These are phyloP conservation scores for Hippophae tibetana DNA, from an alignment of 306 rosid genomes.

Conservation along the genomic window DNA sequence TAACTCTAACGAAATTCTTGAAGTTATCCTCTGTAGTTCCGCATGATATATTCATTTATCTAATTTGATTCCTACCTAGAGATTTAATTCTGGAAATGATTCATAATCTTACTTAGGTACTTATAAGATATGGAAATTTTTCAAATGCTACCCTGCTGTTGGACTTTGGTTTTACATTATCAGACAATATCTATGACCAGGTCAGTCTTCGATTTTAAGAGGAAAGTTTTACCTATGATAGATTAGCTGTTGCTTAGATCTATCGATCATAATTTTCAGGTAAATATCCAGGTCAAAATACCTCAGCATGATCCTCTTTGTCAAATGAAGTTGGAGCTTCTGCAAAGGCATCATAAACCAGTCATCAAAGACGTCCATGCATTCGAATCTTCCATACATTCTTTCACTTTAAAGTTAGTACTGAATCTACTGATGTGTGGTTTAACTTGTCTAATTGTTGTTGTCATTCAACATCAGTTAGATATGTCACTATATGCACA, in stretches of 20 bases:
- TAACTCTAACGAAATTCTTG: no score
- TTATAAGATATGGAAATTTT: constrained; percentile 74
- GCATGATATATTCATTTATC: not conserved
- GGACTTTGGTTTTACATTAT: constrained; percentile 81
- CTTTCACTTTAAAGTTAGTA: constrained; percentile 61
- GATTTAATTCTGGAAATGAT: constrained; percentile 1
- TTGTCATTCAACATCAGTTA: not conserved
- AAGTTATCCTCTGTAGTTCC: not conserved
- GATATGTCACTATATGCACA: not conserved
- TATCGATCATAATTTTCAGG: constrained; percentile 27
- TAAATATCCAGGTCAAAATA: constrained; percentile 40
- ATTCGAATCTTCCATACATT: constrained; percentile 30
- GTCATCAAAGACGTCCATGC: constrained; percentile 20
- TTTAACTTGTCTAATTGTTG: not conserved
- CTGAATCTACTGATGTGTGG: not conserved
- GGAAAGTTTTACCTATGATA: not conserved
- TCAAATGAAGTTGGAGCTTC: constrained; percentile 48
- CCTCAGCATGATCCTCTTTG: constrained; percentile 42
- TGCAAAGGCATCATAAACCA: constrained; percentile 38
- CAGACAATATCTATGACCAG: constrained; percentile 61
- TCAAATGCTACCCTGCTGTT: constrained; percentile 63
- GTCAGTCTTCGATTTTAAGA: constrained; percentile 31
- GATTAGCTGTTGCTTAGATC: not conserved
- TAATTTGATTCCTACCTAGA: not conserved
- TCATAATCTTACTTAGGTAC: constrained; percentile 38